These are phyloP conservation scores for Coleophoma eucalyptorum DNA, from an alignment of 2,329 filamentous ascomycete genomes.

Conservation along the genomic window DNA sequence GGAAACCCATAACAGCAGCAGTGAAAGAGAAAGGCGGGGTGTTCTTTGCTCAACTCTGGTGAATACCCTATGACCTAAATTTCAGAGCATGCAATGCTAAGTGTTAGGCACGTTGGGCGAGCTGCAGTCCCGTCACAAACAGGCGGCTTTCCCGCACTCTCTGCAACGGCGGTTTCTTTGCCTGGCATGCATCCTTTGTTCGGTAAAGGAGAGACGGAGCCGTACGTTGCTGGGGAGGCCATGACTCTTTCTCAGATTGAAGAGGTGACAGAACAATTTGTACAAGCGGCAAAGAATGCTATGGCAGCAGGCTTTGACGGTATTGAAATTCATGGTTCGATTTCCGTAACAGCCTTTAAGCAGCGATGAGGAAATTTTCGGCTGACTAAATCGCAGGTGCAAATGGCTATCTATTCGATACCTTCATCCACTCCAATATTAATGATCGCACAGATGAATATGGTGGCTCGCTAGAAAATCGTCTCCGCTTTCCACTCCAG, in stretches of 20 bases:
- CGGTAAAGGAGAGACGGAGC: neutral
- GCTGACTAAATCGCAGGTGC: slow-evolving; percentile 18
- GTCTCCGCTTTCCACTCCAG: slow-evolving; percentile 44
- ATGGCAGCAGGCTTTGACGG: slow-evolving; percentile 43
- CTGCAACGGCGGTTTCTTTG: slow-evolving; percentile 18
- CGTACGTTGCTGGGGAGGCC: slow-evolving; percentile 17
- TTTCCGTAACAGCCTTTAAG: no score
- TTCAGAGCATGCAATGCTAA: no score
- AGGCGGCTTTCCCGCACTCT: slow-evolving; percentile 12
- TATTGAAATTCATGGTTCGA: slow-evolving; percentile 30
- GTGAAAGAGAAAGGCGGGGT: slow-evolving; percentile 52
- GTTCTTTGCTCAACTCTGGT: slow-evolving; percentile 51
- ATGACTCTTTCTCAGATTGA: slow-evolving; percentile 28
- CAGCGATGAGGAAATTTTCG: neutral
- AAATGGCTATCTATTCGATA: slow-evolving; percentile 47
- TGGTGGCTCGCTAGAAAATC: slow-evolving; percentile 40
- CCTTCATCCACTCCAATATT: slow-evolving; percentile 47
- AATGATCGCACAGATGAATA: slow-evolving; percentile 50
- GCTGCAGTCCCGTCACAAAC: slow-evolving; percentile 7
- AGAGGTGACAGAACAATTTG: slow-evolving; percentile 16
- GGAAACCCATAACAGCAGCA: slow-evolving; percentile 50
- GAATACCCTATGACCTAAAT: no score
- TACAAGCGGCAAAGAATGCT: slow-evolving; percentile 13
- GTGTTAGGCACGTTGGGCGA: slow-evolving; percentile 43
- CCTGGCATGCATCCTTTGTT: slow-evolving; percentile 23